These are phyloP conservation scores for Amanita rimosa DNA, from an alignment of 768 basidiomycete species.

Conservation along the genomic window DNA sequence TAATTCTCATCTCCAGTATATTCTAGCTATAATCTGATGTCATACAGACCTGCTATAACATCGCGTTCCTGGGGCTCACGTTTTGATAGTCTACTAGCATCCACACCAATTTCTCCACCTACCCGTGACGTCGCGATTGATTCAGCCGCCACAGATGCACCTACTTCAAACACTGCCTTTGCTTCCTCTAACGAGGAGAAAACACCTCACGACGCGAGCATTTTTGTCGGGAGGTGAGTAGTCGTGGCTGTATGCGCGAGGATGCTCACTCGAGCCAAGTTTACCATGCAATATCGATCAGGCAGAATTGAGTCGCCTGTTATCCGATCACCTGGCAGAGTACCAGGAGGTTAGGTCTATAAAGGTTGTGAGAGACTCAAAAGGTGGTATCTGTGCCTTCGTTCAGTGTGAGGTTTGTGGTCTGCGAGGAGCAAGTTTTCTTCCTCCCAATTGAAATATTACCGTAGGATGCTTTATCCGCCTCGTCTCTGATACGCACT, in stretches of 20 bases:
- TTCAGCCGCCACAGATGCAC: slow-evolving; percentile 10
- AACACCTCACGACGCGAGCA: slow-evolving; percentile 63
- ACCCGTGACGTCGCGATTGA: background rate
- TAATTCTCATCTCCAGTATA: slow-evolving; percentile 9
- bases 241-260: slow-evolving; percentile 2
- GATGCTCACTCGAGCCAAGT: slow-evolving; percentile 22
- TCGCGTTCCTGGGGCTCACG: slow-evolving; percentile 60
- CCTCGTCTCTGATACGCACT: slow-evolving; percentile 45
- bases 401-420: slow-evolving; percentile 68
- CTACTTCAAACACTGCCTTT: slow-evolving; percentile 9
- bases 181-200: slow-evolving; percentile 27
- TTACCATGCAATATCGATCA: slow-evolving; percentile 62
- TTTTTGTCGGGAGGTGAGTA: slow-evolving; percentile 74
- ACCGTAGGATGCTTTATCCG: slow-evolving; percentile 42
- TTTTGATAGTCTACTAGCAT: slow-evolving; percentile 50
- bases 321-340: slow-evolving; percentile 56
- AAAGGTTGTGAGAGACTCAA: slow-evolving; percentile 63
- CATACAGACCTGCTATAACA: slow-evolving; percentile 26
- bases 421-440: background rate
- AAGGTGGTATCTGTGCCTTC: slow-evolving; percentile 75
- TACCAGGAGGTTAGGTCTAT: slow-evolving; percentile 56
- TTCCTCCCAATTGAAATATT: background rate
- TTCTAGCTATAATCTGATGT: slow-evolving; percentile 25
- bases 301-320: slow-evolving; percentile 43
- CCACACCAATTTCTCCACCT: slow-evolving; percentile 32